A percentile compares a stretch with the other conserved stretches of the same genome.
These are phyloP conservation scores for Rhizopogon sp. DNA, from an alignment of 768 basidiomycete species.

Conservation along the genomic window DNA sequence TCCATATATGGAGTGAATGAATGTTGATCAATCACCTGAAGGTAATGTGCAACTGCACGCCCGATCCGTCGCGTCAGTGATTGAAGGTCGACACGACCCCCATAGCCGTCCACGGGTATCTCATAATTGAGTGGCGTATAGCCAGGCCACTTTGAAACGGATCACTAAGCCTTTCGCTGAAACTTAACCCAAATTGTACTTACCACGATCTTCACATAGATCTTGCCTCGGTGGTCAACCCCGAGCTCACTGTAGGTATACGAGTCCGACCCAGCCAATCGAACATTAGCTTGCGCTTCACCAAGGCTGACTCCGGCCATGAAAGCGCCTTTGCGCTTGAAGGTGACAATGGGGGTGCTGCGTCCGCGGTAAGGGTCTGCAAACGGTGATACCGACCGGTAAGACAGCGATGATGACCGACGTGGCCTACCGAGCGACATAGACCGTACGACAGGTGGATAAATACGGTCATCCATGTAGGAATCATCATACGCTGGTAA, in stretches of 20 bases:
- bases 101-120: conserved; percentile 65
- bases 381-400: conserved; percentile 30
- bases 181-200: conserved; percentile 16
- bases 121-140: conserved; percentile 70
- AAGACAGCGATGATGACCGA: conserved; percentile 37
- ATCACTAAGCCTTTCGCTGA: conserved; percentile 1
- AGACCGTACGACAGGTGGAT: conserved; percentile 19
- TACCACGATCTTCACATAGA: conserved; percentile 60
- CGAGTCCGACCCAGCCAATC: conserved; percentile 57
- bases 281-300: conserved; percentile 61
- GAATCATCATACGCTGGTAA: conserved; percentile 52
- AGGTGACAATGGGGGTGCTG: conserved; percentile 54
- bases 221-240: conserved; percentile 53
- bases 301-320: conserved; percentile 59
- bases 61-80: conserved; percentile 66
- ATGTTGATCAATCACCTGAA: conserved; percentile 44
- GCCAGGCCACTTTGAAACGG: conserved; percentile 54
- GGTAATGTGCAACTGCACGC: conserved; percentile 68
- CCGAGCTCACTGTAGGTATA: conserved; percentile 62
- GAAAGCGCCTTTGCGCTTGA: conserved; percentile 69
- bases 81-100: conserved; percentile 59
- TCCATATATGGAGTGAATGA: conserved; percentile 1
- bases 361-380: conserved; percentile 43
- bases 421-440: conserved; percentile 18
- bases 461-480: conserved; percentile 22